Base-by-base conservation (phyloP, 2,329 filamentous ascomycete species). In the Pseudogymnoascus sp. region DNA sequence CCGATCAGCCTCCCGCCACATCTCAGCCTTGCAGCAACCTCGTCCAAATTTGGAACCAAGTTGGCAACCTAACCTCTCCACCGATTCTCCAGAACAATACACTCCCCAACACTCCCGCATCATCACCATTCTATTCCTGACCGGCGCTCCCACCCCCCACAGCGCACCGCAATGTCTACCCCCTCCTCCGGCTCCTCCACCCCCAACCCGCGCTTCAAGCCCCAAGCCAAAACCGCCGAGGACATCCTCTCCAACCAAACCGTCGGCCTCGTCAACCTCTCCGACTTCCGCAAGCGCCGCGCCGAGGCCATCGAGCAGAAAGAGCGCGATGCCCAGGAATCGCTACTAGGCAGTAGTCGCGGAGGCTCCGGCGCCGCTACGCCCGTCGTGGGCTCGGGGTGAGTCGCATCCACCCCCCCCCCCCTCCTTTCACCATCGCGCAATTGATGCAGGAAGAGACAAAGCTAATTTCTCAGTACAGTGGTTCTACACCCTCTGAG, bases 231-330 rank as follows among this genome's bases (percentile, higher is more conserved):
- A 61, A 63, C 62, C 13, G 60, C 34, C 34, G 73, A 75, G 66
- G 73, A 75, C 62, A 67, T 75, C 6, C 73, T 75, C 23, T 70
- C 69, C 21, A 73, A 69, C 6, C 73, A 75, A 60, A 75, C 73
- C 0, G 92, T 97, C 69, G 95, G 95, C 43, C 87, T 99, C 2
- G 93, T 98, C 62, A 86, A 90, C 65, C 87, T 97, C 48, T 92
- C 90, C 68, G 95, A 98, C 74, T 98, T 96, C 76, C 92, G 93
- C 76, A 98, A 99, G 79, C 88, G 95, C 65, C 91, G 93, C 76
- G 93, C 92, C 70, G 92, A 97, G 77, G 91, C 93, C n/a, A 80
- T 96, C 60, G 93, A 97, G 75, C 88, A 91, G 73, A 93, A 95
- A 73, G 91, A 95, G 73, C 85, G 90, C 71, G 91, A 95, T 72